Conservation (phyloP, 2,329 filamentous ascomycete genomes). For the Ascochyta koolunga region DNA sequence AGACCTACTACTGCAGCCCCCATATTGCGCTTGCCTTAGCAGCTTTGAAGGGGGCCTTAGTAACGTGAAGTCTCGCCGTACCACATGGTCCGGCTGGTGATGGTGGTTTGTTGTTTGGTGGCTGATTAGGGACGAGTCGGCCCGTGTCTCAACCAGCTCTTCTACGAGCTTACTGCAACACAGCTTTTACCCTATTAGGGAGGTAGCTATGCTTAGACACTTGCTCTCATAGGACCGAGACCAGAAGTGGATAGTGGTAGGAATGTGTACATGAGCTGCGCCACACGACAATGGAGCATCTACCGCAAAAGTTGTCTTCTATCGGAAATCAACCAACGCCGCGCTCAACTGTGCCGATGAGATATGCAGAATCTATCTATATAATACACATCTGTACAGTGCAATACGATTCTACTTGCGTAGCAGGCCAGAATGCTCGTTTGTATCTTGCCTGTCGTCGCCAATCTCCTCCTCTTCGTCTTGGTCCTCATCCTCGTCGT, state of each 20-base stretch:
- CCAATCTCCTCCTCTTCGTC: constrained; percentile 37
- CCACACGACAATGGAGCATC: neutral
- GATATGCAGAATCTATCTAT: constrained; percentile 10
- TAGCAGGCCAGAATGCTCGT: constrained; percentile 41
- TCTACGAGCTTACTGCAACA: neutral
- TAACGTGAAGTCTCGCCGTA: neutral
- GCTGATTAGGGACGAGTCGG: neutral
- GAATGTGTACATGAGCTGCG: neutral
- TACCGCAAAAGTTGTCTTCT: constrained; percentile 1
- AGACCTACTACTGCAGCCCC: neutral
- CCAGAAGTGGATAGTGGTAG: neutral
- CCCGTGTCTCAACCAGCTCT: neutral
- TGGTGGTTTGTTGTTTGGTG: neutral
- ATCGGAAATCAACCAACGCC: constrained; percentile 1
- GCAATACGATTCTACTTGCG: constrained; percentile 28
- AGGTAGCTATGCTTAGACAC: neutral
- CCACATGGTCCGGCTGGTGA: neutral
- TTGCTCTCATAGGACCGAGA: neutral
- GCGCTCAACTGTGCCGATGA: constrained; percentile 7
- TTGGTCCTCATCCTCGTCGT: constrained; percentile 39
- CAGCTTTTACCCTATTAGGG: neutral
- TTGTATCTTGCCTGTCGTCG: constrained; percentile 18
- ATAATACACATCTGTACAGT: constrained; percentile 3
- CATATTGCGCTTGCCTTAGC: constrained; percentile 1
- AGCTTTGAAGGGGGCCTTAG: constrained; percentile 1